Evolutionary conservation across 805 yeast genomes (phyloP).

Genomic region (Starmerella asiatica): DNA sequence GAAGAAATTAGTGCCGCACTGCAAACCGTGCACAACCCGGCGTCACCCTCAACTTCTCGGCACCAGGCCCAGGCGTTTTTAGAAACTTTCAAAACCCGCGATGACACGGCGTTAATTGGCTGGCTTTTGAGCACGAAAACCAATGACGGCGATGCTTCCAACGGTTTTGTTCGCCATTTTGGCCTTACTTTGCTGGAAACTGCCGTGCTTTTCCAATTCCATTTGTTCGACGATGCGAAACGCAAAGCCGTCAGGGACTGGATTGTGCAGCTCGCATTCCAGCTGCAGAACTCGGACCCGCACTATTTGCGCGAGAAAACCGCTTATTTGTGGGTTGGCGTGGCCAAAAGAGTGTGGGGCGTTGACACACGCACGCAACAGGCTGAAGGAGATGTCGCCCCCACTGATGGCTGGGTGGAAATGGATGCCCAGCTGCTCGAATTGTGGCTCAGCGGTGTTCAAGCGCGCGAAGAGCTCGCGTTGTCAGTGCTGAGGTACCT

Average conservation of each 20-base stretch:
- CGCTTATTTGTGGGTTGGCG: conserved; percentile 79
- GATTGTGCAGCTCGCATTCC: conserved; percentile 64
- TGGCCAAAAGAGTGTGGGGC: conserved; percentile 91
- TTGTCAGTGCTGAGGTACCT: conserved; percentile 68
- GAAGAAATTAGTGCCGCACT: conserved; percentile 62
- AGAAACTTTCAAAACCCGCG: conserved; percentile 60
- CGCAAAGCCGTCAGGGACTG: conserved; percentile 62
- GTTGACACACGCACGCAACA: conserved; percentile 23
- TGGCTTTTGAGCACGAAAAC: conserved; percentile 42
- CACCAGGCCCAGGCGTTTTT: conserved; percentile 50
- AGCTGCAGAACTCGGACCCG: conserved; percentile 55
- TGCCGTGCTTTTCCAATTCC: conserved; percentile 46
- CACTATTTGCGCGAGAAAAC: conserved; percentile 80
- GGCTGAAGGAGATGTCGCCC: conserved; percentile 22
- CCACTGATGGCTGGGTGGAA: conserved; percentile 54
- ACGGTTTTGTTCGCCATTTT: conserved; percentile 72
- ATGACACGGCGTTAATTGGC: conserved; percentile 87
- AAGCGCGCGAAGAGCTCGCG: conserved; percentile 39
- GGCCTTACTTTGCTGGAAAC: conserved; percentile 71
- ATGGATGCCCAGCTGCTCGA: conserved; percentile 70
- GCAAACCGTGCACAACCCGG: conserved; percentile 32
- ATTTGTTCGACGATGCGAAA: conserved; percentile 44
- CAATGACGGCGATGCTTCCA: conserved; percentile 9
- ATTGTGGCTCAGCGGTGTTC: conserved; percentile 51
- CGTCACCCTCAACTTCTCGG: conserved; percentile 27